Conservation (phyloP, 768 basidiomycete species). For the Russula olivacea region DNA sequence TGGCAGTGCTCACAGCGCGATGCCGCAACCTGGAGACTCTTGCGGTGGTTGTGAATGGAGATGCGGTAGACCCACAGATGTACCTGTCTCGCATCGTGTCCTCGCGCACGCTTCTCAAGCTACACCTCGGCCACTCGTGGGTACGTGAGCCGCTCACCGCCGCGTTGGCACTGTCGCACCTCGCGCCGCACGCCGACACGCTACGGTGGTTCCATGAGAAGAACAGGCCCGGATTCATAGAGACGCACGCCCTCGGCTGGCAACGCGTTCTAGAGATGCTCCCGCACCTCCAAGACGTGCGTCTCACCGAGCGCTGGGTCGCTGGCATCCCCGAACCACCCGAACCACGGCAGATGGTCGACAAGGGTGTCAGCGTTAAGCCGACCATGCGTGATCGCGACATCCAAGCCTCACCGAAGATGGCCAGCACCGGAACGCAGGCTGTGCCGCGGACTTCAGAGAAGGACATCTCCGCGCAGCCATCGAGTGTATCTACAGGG, state of each 20-base stretch:
- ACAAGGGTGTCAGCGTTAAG: constrained; percentile 50
- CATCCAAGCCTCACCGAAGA: constrained; percentile 39
- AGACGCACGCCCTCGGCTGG: constrained; percentile 63
- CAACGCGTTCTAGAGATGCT: constrained; percentile 61
- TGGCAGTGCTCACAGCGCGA: constrained; percentile 49
- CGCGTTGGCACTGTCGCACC: constrained; percentile 68
- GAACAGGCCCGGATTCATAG: constrained; percentile 63
- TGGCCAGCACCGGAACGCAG: constrained; percentile 35
- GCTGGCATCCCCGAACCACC: constrained; percentile 25
- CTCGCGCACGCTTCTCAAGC: constrained; percentile 59
- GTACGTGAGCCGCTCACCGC: constrained; percentile 61
- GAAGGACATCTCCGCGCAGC: constrained; percentile 37
- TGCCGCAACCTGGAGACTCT: constrained; percentile 63
- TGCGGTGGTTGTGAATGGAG: constrained; percentile 57
- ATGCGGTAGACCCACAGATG: constrained; percentile 40
- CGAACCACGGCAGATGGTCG: constrained; percentile 31
- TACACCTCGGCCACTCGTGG: constrained; percentile 75
- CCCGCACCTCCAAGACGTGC: constrained; percentile 66
- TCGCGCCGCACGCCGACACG: constrained; percentile 63
- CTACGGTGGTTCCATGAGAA: constrained; percentile 77
- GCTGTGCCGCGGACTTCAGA: constrained; percentile 35
- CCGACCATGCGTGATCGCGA: constrained; percentile 38
- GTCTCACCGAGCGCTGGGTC: constrained; percentile 52
- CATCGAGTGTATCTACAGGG: constrained; percentile 36
- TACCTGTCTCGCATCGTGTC: constrained; percentile 45